Percentiles rank a stretch among this genome's conserved stretches.
These are phyloP conservation scores for Rhytidiadelphus loreus DNA, from an alignment of 225 moss, liverwort and hornwort genomes.

Conservation along the genomic window DNA sequence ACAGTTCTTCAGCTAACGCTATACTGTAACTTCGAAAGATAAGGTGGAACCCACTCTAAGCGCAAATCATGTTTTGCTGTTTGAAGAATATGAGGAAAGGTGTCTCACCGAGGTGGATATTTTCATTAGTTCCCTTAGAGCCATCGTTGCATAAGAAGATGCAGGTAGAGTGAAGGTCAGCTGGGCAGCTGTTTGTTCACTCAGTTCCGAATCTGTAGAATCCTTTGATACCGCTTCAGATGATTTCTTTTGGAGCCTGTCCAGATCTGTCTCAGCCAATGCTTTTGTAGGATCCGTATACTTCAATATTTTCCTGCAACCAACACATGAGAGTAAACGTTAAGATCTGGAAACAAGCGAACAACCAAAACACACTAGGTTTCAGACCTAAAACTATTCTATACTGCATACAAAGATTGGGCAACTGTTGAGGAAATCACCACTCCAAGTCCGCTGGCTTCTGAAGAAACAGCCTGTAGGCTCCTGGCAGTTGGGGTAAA, in stretches of 20 bases:
- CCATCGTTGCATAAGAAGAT: constrained; percentile 97
- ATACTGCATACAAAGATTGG: neutral
- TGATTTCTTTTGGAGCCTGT: constrained; percentile 19
- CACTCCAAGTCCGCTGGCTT: constrained; percentile 73
- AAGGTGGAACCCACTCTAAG: neutral
- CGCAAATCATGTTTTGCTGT: neutral
- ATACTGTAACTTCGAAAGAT: neutral
- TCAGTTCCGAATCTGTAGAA: neutral
- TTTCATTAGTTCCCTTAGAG: constrained; percentile 90
- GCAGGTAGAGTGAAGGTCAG: constrained; percentile 70
- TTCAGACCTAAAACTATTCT: neutral
- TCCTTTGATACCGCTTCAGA: constrained; percentile 5
- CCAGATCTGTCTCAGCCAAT: constrained; percentile 75
- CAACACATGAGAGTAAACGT: neutral
- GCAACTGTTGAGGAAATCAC: constrained; percentile 15
- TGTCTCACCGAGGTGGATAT: constrained; percentile 85
- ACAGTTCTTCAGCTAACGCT: neutral
- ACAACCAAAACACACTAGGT: neutral
- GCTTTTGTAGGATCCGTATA: constrained; percentile 71
- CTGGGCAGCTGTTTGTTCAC: constrained; percentile 58
- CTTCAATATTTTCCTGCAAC: constrained; percentile 64
- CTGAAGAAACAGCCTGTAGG: constrained; percentile 79
- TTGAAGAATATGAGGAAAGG: neutral
- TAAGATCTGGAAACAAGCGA: neutral
- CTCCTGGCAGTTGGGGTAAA: constrained; percentile 66